These are phyloP conservation scores for Fusarium chlamydosporum DNA, from an alignment of 2,329 filamentous ascomycete species.

Conservation along the genomic window DNA sequence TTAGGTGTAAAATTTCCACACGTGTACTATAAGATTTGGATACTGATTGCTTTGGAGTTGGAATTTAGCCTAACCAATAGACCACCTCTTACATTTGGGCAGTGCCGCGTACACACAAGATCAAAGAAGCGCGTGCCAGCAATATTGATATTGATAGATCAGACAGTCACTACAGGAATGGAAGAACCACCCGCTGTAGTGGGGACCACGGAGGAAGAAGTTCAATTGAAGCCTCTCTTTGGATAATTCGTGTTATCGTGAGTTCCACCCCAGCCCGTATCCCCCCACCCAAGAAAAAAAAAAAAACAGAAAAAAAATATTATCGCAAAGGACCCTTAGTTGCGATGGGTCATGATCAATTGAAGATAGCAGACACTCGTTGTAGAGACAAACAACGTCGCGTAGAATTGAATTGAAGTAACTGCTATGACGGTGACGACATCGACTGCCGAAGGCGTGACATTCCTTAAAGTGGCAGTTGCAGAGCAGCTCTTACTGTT, in stretches of 20 bases:
- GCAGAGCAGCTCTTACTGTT: slow-evolving; percentile 13
- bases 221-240: slow-evolving; percentile 1
- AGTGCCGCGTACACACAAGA: not conserved
- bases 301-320: slow-evolving; percentile 3
- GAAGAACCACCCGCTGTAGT: not conserved
- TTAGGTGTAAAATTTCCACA: slow-evolving; percentile 4
- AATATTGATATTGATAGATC: too few relatives aligned
- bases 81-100: too few relatives aligned
- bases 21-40: not conserved
- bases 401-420: not conserved
- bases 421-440: slow-evolving; percentile 19
- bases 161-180: not conserved
- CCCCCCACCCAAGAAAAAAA: slow-evolving; percentile 23
- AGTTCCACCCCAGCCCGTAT: slow-evolving; percentile 16
- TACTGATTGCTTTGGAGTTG: not conserved
- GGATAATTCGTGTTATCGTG: slow-evolving; percentile 7
- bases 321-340: not conserved
- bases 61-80: too few relatives aligned
- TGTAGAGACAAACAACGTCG: not conserved
- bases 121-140: not conserved
- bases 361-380: not conserved
- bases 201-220: not conserved
- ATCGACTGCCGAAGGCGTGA: slow-evolving; percentile 25
- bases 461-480: slow-evolving; percentile 24
- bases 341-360: not conserved